These are phyloP conservation scores for Ophidiomyces ophidiicola DNA, from an alignment of 2,329 filamentous ascomycete genomes.

Conservation along the genomic window DNA sequence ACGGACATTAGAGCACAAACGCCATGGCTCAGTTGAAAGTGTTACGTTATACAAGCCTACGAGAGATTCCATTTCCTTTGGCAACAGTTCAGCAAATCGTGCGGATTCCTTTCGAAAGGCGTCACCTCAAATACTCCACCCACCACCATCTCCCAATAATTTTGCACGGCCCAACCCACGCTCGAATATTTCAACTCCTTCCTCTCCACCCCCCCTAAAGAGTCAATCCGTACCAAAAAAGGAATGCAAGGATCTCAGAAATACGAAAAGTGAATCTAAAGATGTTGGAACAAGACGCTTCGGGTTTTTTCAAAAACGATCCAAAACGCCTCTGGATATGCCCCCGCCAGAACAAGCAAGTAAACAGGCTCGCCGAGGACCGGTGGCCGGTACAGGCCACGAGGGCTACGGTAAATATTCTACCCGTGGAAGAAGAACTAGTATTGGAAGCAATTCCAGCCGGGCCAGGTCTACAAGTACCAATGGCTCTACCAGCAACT, in stretches of 20 bases:
- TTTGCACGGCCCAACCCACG: neutral
- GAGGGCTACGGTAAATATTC: conserved; percentile 48
- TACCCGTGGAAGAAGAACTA: conserved; percentile 34
- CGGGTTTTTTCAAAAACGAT: conserved; percentile 62
- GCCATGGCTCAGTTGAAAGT: conserved; percentile 37
- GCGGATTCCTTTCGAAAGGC: conserved; percentile 29
- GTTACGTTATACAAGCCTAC: conserved; percentile 21
- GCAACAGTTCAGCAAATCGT: conserved; percentile 25
- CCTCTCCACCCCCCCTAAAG: conserved; percentile 15
- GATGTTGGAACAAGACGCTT: conserved; percentile 50
- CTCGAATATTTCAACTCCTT: conserved; percentile 25
- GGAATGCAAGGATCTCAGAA: conserved; percentile 21
- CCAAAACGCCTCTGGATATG: conserved; percentile 50
- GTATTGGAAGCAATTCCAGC: conserved; percentile 30
- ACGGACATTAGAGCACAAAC: conserved; percentile 38
- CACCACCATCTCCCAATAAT: conserved; percentile 11
- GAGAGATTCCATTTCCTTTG: conserved; percentile 23
- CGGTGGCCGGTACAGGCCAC: conserved; percentile 83
- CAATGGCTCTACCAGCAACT: conserved; percentile 29
- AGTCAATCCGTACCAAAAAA: conserved; percentile 19
- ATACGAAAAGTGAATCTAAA: conserved; percentile 22
- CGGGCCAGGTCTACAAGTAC: conserved; percentile 33
- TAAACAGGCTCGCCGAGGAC: conserved; percentile 56
- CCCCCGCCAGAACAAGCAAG: conserved; percentile 44
- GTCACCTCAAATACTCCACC: conserved; percentile 22